These are phyloP conservation scores for Termitomyces sp. DNA, from an alignment of 768 basidiomycete species.

Conservation along the genomic window DNA sequence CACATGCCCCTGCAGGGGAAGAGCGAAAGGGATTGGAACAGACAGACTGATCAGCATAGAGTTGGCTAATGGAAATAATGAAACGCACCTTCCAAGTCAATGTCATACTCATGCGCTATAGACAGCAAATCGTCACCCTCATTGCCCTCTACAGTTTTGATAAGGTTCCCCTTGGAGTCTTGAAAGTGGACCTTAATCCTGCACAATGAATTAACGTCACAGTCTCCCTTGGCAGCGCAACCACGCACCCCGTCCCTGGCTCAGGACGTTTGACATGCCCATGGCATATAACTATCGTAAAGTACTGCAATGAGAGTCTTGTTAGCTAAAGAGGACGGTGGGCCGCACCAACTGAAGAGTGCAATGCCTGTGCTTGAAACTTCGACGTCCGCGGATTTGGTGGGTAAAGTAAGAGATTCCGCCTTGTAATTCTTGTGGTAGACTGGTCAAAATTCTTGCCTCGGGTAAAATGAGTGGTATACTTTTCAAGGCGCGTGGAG, in stretches of 20 bases:
- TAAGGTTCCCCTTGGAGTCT: conserved; percentile 75
- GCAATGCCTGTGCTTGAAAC: conserved; percentile 3
- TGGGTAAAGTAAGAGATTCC: not conserved
- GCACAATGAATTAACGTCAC: conserved; percentile 2
- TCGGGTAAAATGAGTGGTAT: not conserved
- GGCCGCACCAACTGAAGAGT: conserved; percentile 11
- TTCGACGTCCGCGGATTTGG: not conserved
- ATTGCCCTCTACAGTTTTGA: conserved; percentile 87
- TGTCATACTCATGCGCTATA: conserved; percentile 91
- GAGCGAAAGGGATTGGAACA: not conserved
- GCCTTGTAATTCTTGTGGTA: not conserved
- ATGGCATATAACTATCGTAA: conserved; percentile 28
- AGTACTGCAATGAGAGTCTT: not conserved
- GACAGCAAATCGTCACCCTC: conserved; percentile 92
- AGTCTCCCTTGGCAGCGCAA: not conserved
- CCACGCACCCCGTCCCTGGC: conserved; percentile 61
- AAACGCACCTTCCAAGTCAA: conserved; percentile 87
- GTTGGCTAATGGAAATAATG: not conserved
- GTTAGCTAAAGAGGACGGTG: not conserved
- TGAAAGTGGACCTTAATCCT: conserved; percentile 92
- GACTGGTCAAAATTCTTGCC: not conserved
- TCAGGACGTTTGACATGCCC: conserved; percentile 53
- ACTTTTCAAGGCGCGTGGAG: not conserved
- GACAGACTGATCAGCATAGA: not conserved
- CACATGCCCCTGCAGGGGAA: conserved; percentile 74